Percentiles rank a stretch among this genome's conserved stretches.
Conservation (phyloP, 352 stramenopile species). For the Aphanomyces invadans region DNA sequence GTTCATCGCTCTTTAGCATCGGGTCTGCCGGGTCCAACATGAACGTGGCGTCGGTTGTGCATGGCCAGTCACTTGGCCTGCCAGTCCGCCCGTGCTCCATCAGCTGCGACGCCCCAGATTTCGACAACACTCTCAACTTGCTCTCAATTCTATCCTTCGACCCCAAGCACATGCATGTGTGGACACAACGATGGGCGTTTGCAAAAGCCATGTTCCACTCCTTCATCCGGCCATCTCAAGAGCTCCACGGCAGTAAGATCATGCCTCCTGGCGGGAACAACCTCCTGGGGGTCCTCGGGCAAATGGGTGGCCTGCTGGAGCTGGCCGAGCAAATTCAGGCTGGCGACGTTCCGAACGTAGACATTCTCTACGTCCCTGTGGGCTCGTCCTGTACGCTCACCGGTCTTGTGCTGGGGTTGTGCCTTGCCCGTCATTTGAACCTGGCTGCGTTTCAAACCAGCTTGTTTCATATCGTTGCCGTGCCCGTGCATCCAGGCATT, state of each 20-base stretch:
- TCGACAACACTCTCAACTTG: conserved; percentile 25
- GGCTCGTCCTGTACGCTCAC: conserved; percentile 19
- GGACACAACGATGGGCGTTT: not conserved
- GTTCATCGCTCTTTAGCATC: not conserved
- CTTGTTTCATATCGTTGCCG: conserved; percentile 10
- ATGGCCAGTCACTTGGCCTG: not conserved
- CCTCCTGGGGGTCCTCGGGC: conserved; percentile 19
- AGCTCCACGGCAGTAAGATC: too few relatives aligned
- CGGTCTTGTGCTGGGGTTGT: conserved; percentile 2
- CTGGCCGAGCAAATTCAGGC: conserved; percentile 23
- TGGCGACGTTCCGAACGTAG: conserved; percentile 18
- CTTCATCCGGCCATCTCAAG: not conserved
- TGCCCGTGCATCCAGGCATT: conserved; percentile 14
- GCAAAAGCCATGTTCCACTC: not conserved
- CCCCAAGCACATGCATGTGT: not conserved
- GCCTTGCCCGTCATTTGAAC: conserved; percentile 9
- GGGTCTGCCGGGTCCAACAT: conserved; percentile 22
- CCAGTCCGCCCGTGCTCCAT: conserved; percentile 1
- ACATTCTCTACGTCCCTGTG: conserved; percentile 17
- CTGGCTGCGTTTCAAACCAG: not conserved
- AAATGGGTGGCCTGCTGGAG: conserved; percentile 21
- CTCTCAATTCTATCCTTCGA: conserved; percentile 16
- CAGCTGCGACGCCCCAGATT: conserved; percentile 10
- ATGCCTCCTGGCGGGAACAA: conserved; percentile 22
- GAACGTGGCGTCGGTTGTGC: conserved; percentile 15